Conservation (phyloP, 805 yeast genomes). For the Ogataea siamensis region DNA sequence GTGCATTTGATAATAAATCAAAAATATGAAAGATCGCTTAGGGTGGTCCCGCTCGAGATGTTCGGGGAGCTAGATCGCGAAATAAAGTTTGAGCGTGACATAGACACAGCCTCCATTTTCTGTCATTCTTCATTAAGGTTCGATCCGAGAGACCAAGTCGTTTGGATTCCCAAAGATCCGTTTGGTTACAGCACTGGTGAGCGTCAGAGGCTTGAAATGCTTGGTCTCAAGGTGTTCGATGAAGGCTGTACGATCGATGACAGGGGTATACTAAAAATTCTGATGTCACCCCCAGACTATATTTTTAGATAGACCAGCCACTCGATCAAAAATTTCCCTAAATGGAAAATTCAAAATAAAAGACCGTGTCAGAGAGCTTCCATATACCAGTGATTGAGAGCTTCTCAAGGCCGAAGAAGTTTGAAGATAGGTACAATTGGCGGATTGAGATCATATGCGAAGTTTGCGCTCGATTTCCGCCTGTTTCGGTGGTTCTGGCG, state of each 20-base stretch:
- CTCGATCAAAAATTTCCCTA: conserved; percentile 10
- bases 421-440: too few species aligned
- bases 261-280: conserved; percentile 12
- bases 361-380: not conserved
- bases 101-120: conserved; percentile 15
- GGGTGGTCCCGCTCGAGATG: conserved; percentile 38
- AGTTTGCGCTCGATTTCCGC: not conserved
- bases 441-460: not conserved
- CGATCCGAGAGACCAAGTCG: conserved; percentile 19
- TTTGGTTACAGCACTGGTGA: conserved; percentile 32
- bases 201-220: conserved; percentile 21
- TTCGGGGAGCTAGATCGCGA: conserved; percentile 9
- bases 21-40: conserved; percentile 37
- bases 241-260: conserved; percentile 19
- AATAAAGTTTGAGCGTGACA: conserved; percentile 3
- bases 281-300: conserved; percentile 22
- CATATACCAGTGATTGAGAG: too few species aligned
- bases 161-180: conserved; percentile 34
- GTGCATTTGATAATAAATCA: conserved; percentile 53
- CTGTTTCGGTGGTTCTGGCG: not conserved
- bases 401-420: too few species aligned
- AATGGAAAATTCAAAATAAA: conserved; percentile 17
- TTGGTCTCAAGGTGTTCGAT: conserved; percentile 22
- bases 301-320: conserved; percentile 21
- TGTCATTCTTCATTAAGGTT: conserved; percentile 27